Evolutionary conservation across 371 early-diverging fungal species (phyloP), one percentile per base, ranked within the genome.

Genomic region (Dichotomocladium elegans): DNA sequence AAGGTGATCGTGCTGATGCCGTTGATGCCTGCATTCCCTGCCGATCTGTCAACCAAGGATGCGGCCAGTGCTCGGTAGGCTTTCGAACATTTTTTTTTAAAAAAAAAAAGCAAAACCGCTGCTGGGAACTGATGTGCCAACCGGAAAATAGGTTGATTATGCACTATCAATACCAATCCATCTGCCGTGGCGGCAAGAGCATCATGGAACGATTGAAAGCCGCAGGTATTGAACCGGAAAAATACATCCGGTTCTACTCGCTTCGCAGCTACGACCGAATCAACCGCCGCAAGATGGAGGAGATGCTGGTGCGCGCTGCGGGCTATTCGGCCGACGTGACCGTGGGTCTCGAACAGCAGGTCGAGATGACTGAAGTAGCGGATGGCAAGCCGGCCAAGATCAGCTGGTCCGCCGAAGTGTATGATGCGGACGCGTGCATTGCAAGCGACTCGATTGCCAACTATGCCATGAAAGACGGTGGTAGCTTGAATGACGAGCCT

Each of bases 11-110:
- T 97, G 29, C 60, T 96, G 28, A 90, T 96, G 79, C 97, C 97
- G 10, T 69, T 95, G 46, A 84, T 93, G 80, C 98, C 98, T 15
- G 95, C 93, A 12, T 95, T 95, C 67, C 90, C 90, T 46, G 89
- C 86, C 42, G 93, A 91, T 54, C 67, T 96, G 27, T 77, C 74
- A 47, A 81, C 87, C 2, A 82, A 83, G 27, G 87, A 83, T 27
- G 95, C 92, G 2, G 87, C 85, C 11, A 90, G 89, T 24, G 77
- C 88, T 15, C 77, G 91, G 72, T 78, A 68, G 37, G 35, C 25
- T 7, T 2, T 11, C n/a, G n/a, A n/a, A n/a, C n/a, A n/a, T n/a
- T n/a, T n/a, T n/a, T n/a, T n/a, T n/a, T 21, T 3, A 9, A 19
- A 25, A 21, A 22, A 27, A 28, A 22, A 31, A 33, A 12, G 12